Evolutionary conservation across 495 filamentous ascomycete species (phyloP).

Genomic region (Bryoglossum gracile): DNA sequence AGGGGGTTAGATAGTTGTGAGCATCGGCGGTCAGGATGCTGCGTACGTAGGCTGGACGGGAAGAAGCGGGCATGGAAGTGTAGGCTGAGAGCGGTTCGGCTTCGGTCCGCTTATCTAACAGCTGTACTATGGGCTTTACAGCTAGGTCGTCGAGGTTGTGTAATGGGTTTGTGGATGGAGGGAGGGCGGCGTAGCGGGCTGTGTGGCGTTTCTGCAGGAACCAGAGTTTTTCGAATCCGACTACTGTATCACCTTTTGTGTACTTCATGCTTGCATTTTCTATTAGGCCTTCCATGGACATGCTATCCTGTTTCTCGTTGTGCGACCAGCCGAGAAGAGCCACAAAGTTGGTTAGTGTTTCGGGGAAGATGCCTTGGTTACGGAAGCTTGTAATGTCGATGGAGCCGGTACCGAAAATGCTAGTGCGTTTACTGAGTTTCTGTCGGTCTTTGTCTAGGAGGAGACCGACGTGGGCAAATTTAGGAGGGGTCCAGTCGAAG

Average conservation of each 20-base stretch:
- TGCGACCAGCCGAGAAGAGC: conserved; percentile 84
- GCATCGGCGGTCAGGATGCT: conserved; percentile 51
- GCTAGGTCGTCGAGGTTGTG: conserved; percentile 16
- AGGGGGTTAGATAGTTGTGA: conserved; percentile 53
- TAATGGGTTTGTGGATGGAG: conserved; percentile 21
- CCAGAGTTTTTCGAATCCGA: conserved; percentile 71
- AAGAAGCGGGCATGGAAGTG: conserved; percentile 2
- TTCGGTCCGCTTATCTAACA: background rate
- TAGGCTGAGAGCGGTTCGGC: conserved; percentile 2
- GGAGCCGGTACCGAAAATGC: no score
- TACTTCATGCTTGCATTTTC: conserved; percentile 66
- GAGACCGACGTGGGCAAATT: conserved; percentile 83
- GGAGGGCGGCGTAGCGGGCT: conserved; percentile 17
- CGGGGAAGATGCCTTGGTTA: conserved; percentile 59
- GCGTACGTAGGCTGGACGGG: conserved; percentile 33
- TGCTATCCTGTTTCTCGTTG: conserved; percentile 51
- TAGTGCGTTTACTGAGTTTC: conserved; percentile 91
- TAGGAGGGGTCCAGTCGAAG: conserved; percentile 78
- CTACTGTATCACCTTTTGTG: conserved; percentile 81
- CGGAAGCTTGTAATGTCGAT: conserved; percentile 63
- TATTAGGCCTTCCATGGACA: conserved; percentile 62
- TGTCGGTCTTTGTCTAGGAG: conserved; percentile 66
- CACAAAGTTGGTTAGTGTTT: conserved; percentile 74
- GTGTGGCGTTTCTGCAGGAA: conserved; percentile 74
- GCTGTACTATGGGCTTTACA: conserved; percentile 13